Evolutionary conservation across 306 rosid species (phyloP).

Genomic region (Cercis canadensis): DNA sequence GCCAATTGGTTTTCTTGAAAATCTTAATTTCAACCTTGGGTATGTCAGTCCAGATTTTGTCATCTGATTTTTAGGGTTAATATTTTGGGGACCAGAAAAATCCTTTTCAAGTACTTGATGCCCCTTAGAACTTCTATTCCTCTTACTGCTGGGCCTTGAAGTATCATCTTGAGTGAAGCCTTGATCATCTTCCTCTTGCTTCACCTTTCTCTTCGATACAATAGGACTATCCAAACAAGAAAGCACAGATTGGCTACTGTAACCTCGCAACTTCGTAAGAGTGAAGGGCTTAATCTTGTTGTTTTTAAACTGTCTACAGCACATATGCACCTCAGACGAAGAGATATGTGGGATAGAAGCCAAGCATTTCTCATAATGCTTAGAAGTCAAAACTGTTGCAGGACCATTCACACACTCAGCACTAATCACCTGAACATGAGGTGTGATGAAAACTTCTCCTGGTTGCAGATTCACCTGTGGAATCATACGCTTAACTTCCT

Average conservation of each 20-base stretch:
- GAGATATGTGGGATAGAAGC: conserved; percentile 41
- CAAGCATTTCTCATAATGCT: conserved; percentile 69
- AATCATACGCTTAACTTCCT: conserved; percentile 61
- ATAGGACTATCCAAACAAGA: conserved; percentile 48
- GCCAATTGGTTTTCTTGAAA: conserved; percentile 57
- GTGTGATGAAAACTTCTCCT: conserved; percentile 81
- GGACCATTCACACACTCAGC: conserved; percentile 82
- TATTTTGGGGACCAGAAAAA: conserved; percentile 40
- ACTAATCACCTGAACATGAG: conserved; percentile 82
- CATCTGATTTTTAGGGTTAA: conserved; percentile 37
- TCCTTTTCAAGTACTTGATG: conserved; percentile 49
- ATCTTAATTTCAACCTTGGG: conserved; percentile 67
- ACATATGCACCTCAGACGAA: conserved; percentile 59
- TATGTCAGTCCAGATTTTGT: conserved; percentile 45
- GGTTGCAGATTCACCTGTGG: conserved; percentile 67
- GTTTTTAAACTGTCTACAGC: conserved; percentile 73
- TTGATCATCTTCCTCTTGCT: conserved; percentile 53
- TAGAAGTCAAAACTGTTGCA: conserved; percentile 78
- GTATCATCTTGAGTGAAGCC: conserved; percentile 50
- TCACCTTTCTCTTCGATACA: conserved; percentile 50
- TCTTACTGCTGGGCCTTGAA: conserved; percentile 48
- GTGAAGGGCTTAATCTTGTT: conserved; percentile 68
- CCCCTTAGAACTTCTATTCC: conserved; percentile 46
- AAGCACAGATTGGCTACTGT: conserved; percentile 67
- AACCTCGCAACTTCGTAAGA: conserved; percentile 71